Evolutionary conservation across 78 protist genomes (phyloP), one percentile per base, ranked within the genome.

Genomic region (Reticulomyxa filosa): DNA sequence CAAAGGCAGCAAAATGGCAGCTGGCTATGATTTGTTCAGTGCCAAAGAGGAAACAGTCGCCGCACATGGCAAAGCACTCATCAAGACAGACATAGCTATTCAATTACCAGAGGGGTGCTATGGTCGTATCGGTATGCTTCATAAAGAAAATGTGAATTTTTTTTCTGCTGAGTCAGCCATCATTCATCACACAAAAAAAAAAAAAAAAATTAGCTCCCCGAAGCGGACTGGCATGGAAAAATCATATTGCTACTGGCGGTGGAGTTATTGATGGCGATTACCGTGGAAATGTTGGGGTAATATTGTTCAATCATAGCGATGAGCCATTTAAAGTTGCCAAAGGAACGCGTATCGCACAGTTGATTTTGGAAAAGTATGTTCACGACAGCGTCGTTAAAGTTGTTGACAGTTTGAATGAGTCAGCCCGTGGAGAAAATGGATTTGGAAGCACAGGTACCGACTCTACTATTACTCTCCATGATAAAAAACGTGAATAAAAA

Each of bases 121-220:
- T 29, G 89, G 85, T 1, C 75, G 86, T n/a, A 56, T 76, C 7
- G 79, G 75, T 66, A 38, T 17, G 62, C 62, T n/a, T n/a, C n/a
- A n/a, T n/a, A n/a, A n/a, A n/a, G n/a, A n/a, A n/a, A n/a, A n/a
- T n/a, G n/a, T n/a, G n/a, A n/a, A n/a, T n/a, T n/a, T n/a, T n/a
- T n/a, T n/a, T n/a, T n/a, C n/a, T n/a, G n/a, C n/a, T n/a, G n/a
- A n/a, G n/a, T n/a, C n/a, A n/a, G n/a, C n/a, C n/a, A n/a, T n/a
- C n/a, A n/a, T n/a, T n/a, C n/a, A n/a, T n/a, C n/a, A n/a, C n/a
- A n/a, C n/a, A n/a, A n/a, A n/a, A n/a, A n/a, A n/a, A n/a, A n/a
- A n/a, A n/a, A n/a, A n/a, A n/a, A n/a, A n/a, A n/a, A n/a, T 11
- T 59, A 10, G 86, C 91, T 2, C 87, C 85, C 7, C 72, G 88